Conservation (phyloP, 495 filamentous ascomycete species). For the Penicillium waksmanii region DNA sequence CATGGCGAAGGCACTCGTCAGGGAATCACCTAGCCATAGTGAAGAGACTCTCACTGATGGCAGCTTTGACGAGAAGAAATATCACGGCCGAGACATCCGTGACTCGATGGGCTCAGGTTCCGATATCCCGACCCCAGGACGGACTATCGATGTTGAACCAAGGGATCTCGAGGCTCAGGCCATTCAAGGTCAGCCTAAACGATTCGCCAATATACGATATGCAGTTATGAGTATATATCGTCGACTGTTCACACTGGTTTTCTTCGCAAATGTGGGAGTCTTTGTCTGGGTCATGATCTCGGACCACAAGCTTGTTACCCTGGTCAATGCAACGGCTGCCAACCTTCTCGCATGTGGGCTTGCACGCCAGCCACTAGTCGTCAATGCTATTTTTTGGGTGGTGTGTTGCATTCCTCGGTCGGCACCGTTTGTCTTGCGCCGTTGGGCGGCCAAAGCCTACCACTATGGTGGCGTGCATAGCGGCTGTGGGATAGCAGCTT, state of each 20-base stretch:
- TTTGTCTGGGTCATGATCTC: slow-evolving; percentile 47
- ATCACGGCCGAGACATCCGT: slow-evolving; percentile 24
- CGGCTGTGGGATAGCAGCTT: slow-evolving; percentile 68
- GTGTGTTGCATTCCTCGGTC: slow-evolving; percentile 62
- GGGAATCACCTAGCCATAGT: neutral
- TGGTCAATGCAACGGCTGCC: slow-evolving; percentile 54
- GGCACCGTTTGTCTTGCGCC: slow-evolving; percentile 65
- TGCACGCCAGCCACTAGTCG: slow-evolving; percentile 73
- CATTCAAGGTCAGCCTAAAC: slow-evolving; percentile 32
- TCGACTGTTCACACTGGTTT: slow-evolving; percentile 56
- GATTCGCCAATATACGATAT: slow-evolving; percentile 39
- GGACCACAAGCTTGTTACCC: slow-evolving; percentile 38
- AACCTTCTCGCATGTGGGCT: slow-evolving; percentile 60
- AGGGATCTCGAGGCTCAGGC: slow-evolving; percentile 48
- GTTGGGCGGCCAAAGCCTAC: slow-evolving; percentile 71
- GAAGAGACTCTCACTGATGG: slow-evolving; percentile 29
- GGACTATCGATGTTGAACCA: neutral
- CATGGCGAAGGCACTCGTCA: neutral
- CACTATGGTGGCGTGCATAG: slow-evolving; percentile 79
- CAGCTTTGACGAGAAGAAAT: slow-evolving; percentile 10
- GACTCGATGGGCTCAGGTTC: slow-evolving; percentile 19
- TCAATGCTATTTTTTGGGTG: slow-evolving; percentile 70
- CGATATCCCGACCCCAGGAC: neutral
- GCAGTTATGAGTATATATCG: slow-evolving; percentile 51
- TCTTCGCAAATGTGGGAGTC: slow-evolving; percentile 54